phyloP scores from a whole-genome alignment of 2,329 filamentous ascomycete species.

The Colletotrichum orbiculare region DNA sequence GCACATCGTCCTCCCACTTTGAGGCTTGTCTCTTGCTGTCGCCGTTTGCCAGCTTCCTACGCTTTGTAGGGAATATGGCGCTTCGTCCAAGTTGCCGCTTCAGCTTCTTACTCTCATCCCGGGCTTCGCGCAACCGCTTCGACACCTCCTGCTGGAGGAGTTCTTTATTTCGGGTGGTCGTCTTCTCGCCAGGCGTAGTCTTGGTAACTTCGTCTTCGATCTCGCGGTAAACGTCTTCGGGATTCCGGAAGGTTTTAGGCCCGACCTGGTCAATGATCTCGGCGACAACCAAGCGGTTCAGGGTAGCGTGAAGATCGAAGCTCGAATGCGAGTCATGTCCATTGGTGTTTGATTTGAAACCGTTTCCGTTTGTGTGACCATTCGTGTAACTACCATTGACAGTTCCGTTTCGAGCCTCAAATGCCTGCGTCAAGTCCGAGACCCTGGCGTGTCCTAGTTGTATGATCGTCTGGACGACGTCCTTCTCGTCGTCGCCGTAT shows the following conservation, averaged over 20 bases:
- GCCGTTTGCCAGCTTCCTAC: slow-evolving; percentile 66
- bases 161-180: slow-evolving; percentile 69
- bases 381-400: slow-evolving; percentile 41
- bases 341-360: slow-evolving; percentile 48
- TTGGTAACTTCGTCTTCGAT: slow-evolving; percentile 72
- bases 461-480: slow-evolving; percentile 80
- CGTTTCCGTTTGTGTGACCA: slow-evolving; percentile 43
- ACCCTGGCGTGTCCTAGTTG: slow-evolving; percentile 82
- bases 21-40: slow-evolving; percentile 47
- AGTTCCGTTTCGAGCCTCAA: slow-evolving; percentile 44
- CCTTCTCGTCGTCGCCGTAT: slow-evolving; percentile 79
- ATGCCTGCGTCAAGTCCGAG: slow-evolving; percentile 75
- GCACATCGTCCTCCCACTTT: slow-evolving; percentile 53
- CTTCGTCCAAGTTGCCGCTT: slow-evolving; percentile 63
- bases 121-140: slow-evolving; percentile 62
- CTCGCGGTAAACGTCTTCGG: slow-evolving; percentile 69
- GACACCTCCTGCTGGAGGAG: slow-evolving; percentile 69
- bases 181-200: slow-evolving; percentile 54
- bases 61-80: slow-evolving; percentile 57
- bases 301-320: slow-evolving; percentile 60
- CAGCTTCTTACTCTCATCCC: slow-evolving; percentile 61
- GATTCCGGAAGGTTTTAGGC: slow-evolving; percentile 66
- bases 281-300: slow-evolving; percentile 68
- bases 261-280: slow-evolving; percentile 76
- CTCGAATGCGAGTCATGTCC: slow-evolving; percentile 54